Base-by-base conservation (phyloP, 2,329 filamentous ascomycete species). In the Diaporthe sp. region DNA sequence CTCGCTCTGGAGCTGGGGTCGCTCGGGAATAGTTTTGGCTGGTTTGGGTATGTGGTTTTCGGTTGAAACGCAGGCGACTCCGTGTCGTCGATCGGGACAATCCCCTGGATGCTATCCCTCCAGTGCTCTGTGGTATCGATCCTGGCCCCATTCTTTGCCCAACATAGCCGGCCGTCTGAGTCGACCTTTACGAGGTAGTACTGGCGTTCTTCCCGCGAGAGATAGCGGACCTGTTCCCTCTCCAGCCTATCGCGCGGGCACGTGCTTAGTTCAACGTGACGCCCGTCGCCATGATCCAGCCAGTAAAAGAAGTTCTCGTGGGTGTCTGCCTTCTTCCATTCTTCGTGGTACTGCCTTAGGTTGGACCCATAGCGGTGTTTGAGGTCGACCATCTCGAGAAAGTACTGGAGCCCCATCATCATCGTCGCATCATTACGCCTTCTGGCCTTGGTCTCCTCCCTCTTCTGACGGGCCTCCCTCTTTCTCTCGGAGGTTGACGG, bases 251-350 rank as follows among this genome's bases (percentile, higher is more conserved):
- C 92, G 49, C 96, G 89, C 1, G 95, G 92, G 78, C 95, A 95
- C 0, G 90, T 89, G 4, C 91, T 89, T 17, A 96, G 86, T 77
- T 96, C 93, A 58, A 97, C 82, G 53, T 90, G 83, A 79, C 87
- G 91, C 0, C 96, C 96, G 67, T 93, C 92, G 7, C 96, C 96
- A 75, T 94, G 88, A 82, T 98, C 96, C 1, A 98, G 87, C 95
- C 96, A 98, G 85, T 95, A 96, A 83, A 98, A 98, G 88, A 96
- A 98, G 81, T 97, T 98, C 82, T 98, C 93, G 6, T 92, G 90
- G 0, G 95, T 96, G 39, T 94, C 87, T 1, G 91, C 87, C 76
- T 90, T 91, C 37, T 95, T 95, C 96, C 96, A 98, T 78, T 94
- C 91, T 76, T 92, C 90, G 81, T 98, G 96, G 80, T 98, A 98